Percentiles rank a stretch among this genome's conserved stretches.
These are phyloP conservation scores for Dactylorhiza incarnata DNA, from an alignment of 106 monocot genomes.

Conservation along the genomic window DNA sequence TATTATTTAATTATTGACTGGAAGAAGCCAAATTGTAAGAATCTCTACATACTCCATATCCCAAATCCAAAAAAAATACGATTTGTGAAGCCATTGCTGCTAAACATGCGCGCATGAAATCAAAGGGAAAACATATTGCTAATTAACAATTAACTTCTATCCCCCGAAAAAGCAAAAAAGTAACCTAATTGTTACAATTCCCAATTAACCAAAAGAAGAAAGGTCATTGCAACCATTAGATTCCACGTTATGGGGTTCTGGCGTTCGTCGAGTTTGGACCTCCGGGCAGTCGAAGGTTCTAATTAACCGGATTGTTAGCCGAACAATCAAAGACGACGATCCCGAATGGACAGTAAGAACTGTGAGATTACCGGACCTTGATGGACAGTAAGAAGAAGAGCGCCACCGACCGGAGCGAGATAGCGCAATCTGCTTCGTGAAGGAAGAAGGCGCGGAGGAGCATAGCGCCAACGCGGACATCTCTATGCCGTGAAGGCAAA, in stretches of 20 bases:
- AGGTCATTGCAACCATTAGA: background rate
- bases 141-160: too few relatives aligned
- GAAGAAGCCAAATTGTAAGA: background rate
- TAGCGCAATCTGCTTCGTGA: background rate
- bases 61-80: background rate
- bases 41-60: background rate
- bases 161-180: background rate
- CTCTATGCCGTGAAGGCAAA: too few relatives aligned
- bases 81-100: background rate
- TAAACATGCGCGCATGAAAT: background rate
- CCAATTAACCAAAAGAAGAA: background rate
- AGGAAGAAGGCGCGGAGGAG: background rate
- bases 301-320: too few relatives aligned
- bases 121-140: background rate
- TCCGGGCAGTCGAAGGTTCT: too few relatives aligned
- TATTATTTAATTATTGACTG: background rate
- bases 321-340: background rate
- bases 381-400: background rate
- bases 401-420: background rate
- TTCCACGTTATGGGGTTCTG: too few relatives aligned
- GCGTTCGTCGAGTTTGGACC: too few relatives aligned
- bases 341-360: background rate
- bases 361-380: background rate
- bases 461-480: conserved; percentile 1
- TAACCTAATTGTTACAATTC: background rate